Percentiles rank a stretch among this genome's conserved stretches.
These are phyloP conservation scores for Talaromyces piceae DNA, from an alignment of 2,329 filamentous ascomycete species.

Conservation along the genomic window DNA sequence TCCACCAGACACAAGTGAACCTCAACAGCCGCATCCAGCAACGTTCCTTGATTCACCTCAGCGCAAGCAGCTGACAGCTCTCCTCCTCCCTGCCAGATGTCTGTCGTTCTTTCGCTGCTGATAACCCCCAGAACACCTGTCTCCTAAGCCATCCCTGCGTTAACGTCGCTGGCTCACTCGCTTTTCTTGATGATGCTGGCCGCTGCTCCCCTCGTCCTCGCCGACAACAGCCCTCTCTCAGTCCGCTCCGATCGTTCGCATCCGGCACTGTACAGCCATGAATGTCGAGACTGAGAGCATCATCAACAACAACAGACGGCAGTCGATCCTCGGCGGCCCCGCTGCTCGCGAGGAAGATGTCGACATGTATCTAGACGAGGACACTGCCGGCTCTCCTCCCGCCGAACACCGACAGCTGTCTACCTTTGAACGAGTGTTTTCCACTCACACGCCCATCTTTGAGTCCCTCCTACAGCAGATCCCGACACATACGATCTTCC, in stretches of 20 bases:
- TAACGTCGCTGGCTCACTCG: background rate
- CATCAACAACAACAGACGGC: background rate
- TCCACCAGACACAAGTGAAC: too few species aligned
- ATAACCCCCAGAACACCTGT: background rate
- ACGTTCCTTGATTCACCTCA: background rate
- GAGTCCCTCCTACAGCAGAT: constrained; percentile 53
- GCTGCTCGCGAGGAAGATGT: constrained; percentile 1
- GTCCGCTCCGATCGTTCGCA: constrained; percentile 2
- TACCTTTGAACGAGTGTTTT: constrained; percentile 48
- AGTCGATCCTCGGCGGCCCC: background rate
- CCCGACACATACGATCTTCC: constrained; percentile 49
- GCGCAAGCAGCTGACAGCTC: too few species aligned
- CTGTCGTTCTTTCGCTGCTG: constrained; percentile 6
- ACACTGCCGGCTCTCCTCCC: constrained; percentile 1
- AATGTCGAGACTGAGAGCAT: constrained; percentile 6
- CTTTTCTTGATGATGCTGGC: constrained; percentile 9
- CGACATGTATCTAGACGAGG: constrained; percentile 16
- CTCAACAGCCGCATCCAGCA: background rate
- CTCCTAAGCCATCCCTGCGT: background rate
- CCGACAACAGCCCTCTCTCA: constrained; percentile 1
- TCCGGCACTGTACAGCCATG: background rate
- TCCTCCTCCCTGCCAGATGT: constrained; percentile 9
- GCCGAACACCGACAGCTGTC: constrained; percentile 26
- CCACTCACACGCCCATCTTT: constrained; percentile 50
- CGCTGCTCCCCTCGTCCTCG: constrained; percentile 4